A percentile compares a stretch with the other conserved stretches of the same genome.
Evolutionary conservation across 2,329 filamentous ascomycete genomes (phyloP).

Genomic region (Aspergillus japonicus): DNA sequence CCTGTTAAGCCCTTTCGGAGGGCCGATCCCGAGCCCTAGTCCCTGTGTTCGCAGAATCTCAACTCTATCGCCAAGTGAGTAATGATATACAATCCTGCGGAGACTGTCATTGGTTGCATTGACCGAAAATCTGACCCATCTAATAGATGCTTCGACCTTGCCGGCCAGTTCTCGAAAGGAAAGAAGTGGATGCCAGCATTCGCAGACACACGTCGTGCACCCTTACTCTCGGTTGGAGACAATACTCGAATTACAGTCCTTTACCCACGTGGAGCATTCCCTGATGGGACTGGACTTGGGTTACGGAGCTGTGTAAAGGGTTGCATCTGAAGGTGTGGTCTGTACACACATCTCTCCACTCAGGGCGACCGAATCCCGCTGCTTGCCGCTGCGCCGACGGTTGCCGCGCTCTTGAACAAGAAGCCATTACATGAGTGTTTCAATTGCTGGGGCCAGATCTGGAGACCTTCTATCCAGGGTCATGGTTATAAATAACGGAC

Average conservation of each 20-base stretch:
- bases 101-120: background rate
- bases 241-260: background rate
- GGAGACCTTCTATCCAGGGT: background rate
- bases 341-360: background rate
- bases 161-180: background rate
- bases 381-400: constrained; percentile 5
- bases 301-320: background rate
- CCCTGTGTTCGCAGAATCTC: background rate
- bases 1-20: background rate
- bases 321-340: background rate
- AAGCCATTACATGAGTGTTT: background rate
- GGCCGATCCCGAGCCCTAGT: background rate
- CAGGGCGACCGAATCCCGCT: background rate
- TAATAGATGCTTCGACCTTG: background rate
- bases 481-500: background rate
- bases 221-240: background rate
- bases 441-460: background rate
- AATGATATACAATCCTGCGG: background rate
- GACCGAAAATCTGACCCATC: background rate
- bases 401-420: constrained; percentile 1
- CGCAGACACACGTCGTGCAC: background rate
- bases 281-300: background rate
- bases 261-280: background rate
- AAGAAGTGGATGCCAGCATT: background rate
- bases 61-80: background rate